These are phyloP conservation scores for Irpex sp. DNA, from an alignment of 1,284 basidiomycete genomes.

Conservation along the genomic window DNA sequence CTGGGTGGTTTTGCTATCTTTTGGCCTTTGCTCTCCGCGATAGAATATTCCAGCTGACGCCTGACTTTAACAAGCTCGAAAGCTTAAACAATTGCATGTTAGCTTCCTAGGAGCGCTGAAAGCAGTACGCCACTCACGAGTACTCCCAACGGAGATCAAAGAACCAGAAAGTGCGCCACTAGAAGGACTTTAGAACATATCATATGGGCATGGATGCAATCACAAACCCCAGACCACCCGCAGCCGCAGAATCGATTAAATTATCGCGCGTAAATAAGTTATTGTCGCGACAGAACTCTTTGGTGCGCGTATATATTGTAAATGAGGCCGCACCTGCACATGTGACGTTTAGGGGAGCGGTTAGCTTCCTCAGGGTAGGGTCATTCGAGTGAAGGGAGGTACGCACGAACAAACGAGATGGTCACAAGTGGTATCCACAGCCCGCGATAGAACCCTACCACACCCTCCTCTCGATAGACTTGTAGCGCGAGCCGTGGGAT, in stretches of 20 bases:
- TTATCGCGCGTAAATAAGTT: constrained; percentile 54
- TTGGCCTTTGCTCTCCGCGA: constrained; percentile 76
- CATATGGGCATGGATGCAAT: neutral
- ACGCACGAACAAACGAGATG: constrained; percentile 92
- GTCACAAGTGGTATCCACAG: constrained; percentile 92
- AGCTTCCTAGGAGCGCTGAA: neutral
- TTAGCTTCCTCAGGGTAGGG: neutral
- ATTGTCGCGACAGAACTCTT: constrained; percentile 71
- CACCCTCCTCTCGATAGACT: constrained; percentile 88
- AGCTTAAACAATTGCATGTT: constrained; percentile 33
- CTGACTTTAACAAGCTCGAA: constrained; percentile 97
- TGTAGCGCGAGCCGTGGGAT: constrained; percentile 69
- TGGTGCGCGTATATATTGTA: constrained; percentile 90
- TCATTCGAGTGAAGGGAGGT: neutral
- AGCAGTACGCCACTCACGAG: constrained; percentile 57
- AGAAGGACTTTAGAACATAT: constrained; percentile 5
- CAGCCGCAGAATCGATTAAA: constrained; percentile 67
- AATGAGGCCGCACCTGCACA: constrained; percentile 79
- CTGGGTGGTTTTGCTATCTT: constrained; percentile 64
- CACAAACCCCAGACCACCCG: constrained; percentile 60
- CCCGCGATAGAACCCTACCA: constrained; percentile 89
- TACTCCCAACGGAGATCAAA: constrained; percentile 79
- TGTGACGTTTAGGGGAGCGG: constrained; percentile 11
- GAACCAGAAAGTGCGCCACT: constrained; percentile 81
- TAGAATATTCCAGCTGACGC: constrained; percentile 91